Base-by-base conservation (phyloP, 129 eudicot species). In the Chrysanthemum makinoi region DNA sequence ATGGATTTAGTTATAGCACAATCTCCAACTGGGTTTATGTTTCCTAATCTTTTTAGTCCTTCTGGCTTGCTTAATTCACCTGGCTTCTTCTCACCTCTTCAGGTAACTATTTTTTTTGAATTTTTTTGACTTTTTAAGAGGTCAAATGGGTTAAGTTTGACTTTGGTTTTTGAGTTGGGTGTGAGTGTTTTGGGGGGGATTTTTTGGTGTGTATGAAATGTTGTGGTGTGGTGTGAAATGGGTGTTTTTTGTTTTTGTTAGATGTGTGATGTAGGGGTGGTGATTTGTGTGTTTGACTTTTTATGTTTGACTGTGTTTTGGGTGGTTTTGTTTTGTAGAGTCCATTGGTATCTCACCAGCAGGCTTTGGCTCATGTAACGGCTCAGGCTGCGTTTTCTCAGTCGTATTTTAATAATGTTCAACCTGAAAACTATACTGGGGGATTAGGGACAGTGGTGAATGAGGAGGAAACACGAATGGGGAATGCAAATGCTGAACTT, bases 291-390 rank as follows among this genome's bases (percentile, higher is more conserved):
- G 13, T 10, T 69, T 64, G 8, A 39, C 46, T 39, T 39, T 39
- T 13, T 15, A 60, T 22, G 67, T 39, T 24, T 30, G 7, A 35
- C 39, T 63, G 22, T 20, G 46, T 22, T 9, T 20, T 53, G 67
- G 52, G 49, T 60, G 14, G 16, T 24, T 33, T 8, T 76, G 46
- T 59, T 44, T 16, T 74, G 82, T 78, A 93, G 98, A 89, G 95
- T 72, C 98, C 96, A 28, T 93, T 87, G 70, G 88, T 94, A 93
- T 87, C 97, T 62, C 97, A 86, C 76, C 98, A 94, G 82, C 97
- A 95, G 51, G 93, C 99, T 43, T 81, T 90, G 70, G 99, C 97
- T 14, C 99, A 95, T 46, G 95, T 90, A 19, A 90, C 99, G 0
- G 99, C 99, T 30, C 96, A 87, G 64, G 97, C 97, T 17, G 96